phyloP scores from a whole-genome alignment of 495 filamentous ascomycete genomes.

The Penicillium chermesinum region DNA sequence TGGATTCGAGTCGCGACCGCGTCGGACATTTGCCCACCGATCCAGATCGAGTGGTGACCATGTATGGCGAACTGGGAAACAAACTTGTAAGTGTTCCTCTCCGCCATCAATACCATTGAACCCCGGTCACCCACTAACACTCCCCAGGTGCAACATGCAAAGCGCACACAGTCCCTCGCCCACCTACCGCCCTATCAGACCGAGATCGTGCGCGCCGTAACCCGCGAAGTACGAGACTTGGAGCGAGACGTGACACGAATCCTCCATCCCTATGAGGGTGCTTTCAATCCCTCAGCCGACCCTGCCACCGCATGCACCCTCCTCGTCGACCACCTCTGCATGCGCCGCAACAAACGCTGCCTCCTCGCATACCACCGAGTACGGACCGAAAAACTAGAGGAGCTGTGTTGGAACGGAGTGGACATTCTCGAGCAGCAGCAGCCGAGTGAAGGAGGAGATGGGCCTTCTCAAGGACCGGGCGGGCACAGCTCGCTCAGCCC shows the following conservation, averaged over 20 bases:
- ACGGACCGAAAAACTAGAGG: constrained; percentile 84
- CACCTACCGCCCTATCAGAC: constrained; percentile 92
- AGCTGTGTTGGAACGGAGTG: constrained; percentile 85
- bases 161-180: constrained; percentile 82
- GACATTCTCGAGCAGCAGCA: constrained; percentile 66
- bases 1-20: constrained; percentile 18
- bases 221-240: constrained; percentile 89
- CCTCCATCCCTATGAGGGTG: constrained; percentile 73
- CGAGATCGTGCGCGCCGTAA: constrained; percentile 81
- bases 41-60: constrained; percentile 36
- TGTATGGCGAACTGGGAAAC: constrained; percentile 91
- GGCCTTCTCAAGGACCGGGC: constrained; percentile 23
- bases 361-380: constrained; percentile 91
- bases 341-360: constrained; percentile 95
- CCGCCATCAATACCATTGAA: background rate
- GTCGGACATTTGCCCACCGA: constrained; percentile 13
- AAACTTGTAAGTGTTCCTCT: constrained; percentile 57
- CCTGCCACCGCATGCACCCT: constrained; percentile 81
- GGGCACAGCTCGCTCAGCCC: constrained; percentile 80
- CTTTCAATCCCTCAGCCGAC: constrained; percentile 80
- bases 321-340: constrained; percentile 88
- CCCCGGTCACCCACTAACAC: background rate
- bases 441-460: constrained; percentile 24
- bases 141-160: constrained; percentile 86
- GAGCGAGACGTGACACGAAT: constrained; percentile 81